Percentiles rank a stretch among this genome's conserved stretches.
Conservation (phyloP, 148 eudicot species). For the Fagopyrum tataricum region DNA sequence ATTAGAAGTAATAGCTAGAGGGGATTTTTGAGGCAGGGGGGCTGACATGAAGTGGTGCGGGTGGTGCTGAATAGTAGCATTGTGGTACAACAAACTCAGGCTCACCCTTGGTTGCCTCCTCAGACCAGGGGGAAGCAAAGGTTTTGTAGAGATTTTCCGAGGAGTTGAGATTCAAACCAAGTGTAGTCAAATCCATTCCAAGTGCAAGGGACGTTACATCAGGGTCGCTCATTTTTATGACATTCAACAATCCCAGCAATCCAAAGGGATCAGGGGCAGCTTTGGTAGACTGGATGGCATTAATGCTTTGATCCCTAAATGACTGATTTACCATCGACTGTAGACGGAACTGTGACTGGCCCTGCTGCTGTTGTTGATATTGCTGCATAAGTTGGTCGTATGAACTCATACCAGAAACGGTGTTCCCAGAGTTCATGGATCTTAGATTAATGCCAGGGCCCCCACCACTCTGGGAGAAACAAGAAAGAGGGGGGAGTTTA, state of each 20-base stretch:
- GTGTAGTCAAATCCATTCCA: conserved; percentile 70
- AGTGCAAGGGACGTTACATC: conserved; percentile 71
- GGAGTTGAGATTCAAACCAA: conserved; percentile 68
- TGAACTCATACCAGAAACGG: conserved; percentile 37
- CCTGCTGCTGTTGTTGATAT: conserved; percentile 69
- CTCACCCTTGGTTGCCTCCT: conserved; percentile 62
- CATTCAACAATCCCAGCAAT: conserved; percentile 59
- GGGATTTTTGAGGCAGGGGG: conserved; percentile 5
- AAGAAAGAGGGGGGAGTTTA: not conserved
- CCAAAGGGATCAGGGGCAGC: conserved; percentile 49
- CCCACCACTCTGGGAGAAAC: conserved; percentile 19
- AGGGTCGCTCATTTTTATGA: conserved; percentile 58
- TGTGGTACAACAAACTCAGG: conserved; percentile 63
- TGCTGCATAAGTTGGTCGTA: conserved; percentile 69
- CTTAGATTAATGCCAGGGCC: conserved; percentile 41
- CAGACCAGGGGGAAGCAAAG: conserved; percentile 88
- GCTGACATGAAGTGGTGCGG: conserved; percentile 55
- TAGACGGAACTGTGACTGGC: conserved; percentile 51
- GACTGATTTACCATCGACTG: conserved; percentile 28
- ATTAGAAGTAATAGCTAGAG: not conserved
- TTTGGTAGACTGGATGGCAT: conserved; percentile 37
- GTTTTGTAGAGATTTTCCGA: conserved; percentile 63
- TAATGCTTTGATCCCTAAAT: conserved; percentile 46
- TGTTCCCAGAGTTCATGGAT: conserved; percentile 36
- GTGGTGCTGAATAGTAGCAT: conserved; percentile 50